Base-by-base conservation (phyloP, 1,284 basidiomycete species). In the Moniliella sp. region DNA sequence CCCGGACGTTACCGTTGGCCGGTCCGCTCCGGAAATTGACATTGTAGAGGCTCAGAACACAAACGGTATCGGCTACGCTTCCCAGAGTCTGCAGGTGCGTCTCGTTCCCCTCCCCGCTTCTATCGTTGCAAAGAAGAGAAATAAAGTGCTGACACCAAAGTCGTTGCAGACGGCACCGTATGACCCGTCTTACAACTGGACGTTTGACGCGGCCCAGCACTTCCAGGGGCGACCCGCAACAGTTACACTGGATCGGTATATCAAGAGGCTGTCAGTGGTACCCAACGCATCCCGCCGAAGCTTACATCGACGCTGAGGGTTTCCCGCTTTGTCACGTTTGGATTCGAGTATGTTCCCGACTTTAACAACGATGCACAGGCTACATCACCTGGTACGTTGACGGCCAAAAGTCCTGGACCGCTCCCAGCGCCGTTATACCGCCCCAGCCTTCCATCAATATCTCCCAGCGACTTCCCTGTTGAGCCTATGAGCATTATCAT, bases 1-100 rank as follows among this genome's bases (percentile, higher is more conserved):
- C 0, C 56, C 56, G 7, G 43, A 46, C 32, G 34, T 33, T 27
- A 48, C 50, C 19, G 50, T 55, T 12, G 60, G 46, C 11, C 50
- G 60, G 13, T 43, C 45, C 3, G 43, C 49, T 5, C 60, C 60
- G 4, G 60, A 62, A 37, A 39, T 62, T 19, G 60, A 62, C 28
- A 46, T 61, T 13, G 43, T 57, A 30, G 57, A 62, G 37, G 48
- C 52, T 4, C 68, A 73, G 45, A 65, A 65, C 69, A 63, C 74
- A 72, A 52, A 19, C 15, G 17, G 18, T 8, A 37, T 37, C 18
- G 45, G 46, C 17, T 46, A 40, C 21, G 55, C 49, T 2, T 60
- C 52, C 37, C 44, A 51, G 39, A 57, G 57, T n/a, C 42, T 50
- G 19, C 58, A 61, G 36, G 37, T 52, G 13, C 57, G 53, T 1